Evolutionary conservation across 306 rosid species (phyloP), one percentile per base, ranked within the genome.

Genomic region (Prinsepia uniflora): DNA sequence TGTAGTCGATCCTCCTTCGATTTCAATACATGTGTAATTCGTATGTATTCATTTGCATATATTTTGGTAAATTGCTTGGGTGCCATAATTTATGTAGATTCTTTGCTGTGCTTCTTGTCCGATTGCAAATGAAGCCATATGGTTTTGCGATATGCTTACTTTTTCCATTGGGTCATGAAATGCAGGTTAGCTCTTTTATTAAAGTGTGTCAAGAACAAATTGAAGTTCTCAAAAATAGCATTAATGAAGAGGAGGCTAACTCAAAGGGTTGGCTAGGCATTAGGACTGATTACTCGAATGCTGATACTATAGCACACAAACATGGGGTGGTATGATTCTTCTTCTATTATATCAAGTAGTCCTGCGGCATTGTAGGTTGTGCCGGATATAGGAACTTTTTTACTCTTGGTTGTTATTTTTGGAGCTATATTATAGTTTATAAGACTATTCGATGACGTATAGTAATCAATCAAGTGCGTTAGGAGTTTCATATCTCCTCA

Each of bases 151-250:
- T 73, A 30, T 67, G 58, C 67, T 71, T 55, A 58, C 56, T 36
- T 56, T 75, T 50, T 68, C 66, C 52, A 4, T 63, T 41, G 49
- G 22, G 61, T 41, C 59, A 70, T 73, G 63, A 64, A 84, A 54
- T 76, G 84, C 88, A 94, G 99, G 96, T 94, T 34, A 81, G 91
- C 82, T 79, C 91, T 75, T 94, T 94, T 78, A 85, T 91, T 67
- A 94, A 91, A 89, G 92, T 88, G 44, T 94, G 97, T 78, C 97
- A 94, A 81, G 86, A 89, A 81, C 99, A 91, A 76, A 89, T 94
- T 67, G 90, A 87, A 67, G 85, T 94, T 79, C 86, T 91, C 0
- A 91, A 91, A 84, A 89, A 91, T 77, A 87, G 88, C 68, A 91
- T 94, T 57, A 85, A 82, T 73, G 81, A 82, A 72, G 97, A 83